These are phyloP conservation scores for Scleromitrula shiraiana DNA, from an alignment of 2,329 filamentous ascomycete species.

Conservation along the genomic window DNA sequence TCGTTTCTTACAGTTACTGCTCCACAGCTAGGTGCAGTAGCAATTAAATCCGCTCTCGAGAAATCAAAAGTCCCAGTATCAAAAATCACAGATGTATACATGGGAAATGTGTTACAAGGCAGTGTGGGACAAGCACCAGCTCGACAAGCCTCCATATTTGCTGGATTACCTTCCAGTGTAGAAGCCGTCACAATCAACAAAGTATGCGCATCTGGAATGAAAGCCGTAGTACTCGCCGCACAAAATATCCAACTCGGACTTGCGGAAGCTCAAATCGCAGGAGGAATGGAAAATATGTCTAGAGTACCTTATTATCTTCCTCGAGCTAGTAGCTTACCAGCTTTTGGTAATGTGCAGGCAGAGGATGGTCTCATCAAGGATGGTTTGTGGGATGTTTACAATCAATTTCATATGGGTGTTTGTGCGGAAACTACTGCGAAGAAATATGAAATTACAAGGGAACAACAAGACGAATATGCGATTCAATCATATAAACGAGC, in stretches of 20 bases:
- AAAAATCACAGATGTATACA: constrained; percentile 87
- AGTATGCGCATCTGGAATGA: constrained; percentile 91
- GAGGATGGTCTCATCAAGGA: constrained; percentile 93
- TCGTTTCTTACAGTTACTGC: constrained; percentile 76
- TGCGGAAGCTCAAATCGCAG: constrained; percentile 80
- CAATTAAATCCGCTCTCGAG: constrained; percentile 82
- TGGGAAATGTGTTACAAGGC: constrained; percentile 89
- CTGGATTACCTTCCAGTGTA: constrained; percentile 70
- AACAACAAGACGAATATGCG: constrained; percentile 87
- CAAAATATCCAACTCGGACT: constrained; percentile 92
- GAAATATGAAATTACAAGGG: constrained; percentile 69
- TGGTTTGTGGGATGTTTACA: constrained; percentile 92
- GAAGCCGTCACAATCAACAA: constrained; percentile 96
- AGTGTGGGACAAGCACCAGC: constrained; percentile 84
- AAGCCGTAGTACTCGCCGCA: constrained; percentile 82
- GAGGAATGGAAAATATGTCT: constrained; percentile 98
- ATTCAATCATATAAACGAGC: constrained; percentile 84
- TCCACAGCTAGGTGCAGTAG: constrained; percentile 79
- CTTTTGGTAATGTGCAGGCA: constrained; percentile 80
- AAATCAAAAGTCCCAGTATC: constrained; percentile 76
- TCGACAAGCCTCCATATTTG: constrained; percentile 82
- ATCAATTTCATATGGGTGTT: constrained; percentile 95
- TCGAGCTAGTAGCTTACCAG: constrained; percentile 69
- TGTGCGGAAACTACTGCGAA: constrained; percentile 94
- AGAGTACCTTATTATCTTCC: constrained; percentile 85